Evolutionary conservation across 1,284 basidiomycete genomes (phyloP).

Genomic region (Austroboletus novae-zelandiae): DNA sequence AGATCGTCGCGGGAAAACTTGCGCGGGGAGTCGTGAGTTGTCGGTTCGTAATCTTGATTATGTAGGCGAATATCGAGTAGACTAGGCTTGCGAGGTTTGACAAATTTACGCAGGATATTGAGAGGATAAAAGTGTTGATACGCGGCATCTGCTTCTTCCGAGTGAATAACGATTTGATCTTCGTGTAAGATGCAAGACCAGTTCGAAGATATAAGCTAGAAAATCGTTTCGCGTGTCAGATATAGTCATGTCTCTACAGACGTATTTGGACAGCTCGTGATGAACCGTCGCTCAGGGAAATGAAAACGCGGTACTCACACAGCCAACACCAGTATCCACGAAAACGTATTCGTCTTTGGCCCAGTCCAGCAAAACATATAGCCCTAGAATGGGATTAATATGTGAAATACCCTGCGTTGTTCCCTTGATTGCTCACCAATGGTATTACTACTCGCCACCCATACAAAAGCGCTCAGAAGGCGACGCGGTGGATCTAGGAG

Average conservation of each 20-base stretch:
- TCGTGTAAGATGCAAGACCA: constrained; percentile 70
- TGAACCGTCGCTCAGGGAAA: constrained; percentile 4
- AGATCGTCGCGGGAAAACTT: constrained; percentile 20
- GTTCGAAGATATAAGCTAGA: constrained; percentile 58
- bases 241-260: background rate
- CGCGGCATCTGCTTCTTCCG: constrained; percentile 45
- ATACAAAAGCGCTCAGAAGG: constrained; percentile 66
- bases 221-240: constrained; percentile 8
- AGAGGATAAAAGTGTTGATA: constrained; percentile 36
- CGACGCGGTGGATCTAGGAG: constrained; percentile 62
- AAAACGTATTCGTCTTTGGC: constrained; percentile 61
- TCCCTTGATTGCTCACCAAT: constrained; percentile 21
- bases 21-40: constrained; percentile 4
- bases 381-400: constrained; percentile 41
- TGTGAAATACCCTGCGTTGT: constrained; percentile 26
- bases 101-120: constrained; percentile 22
- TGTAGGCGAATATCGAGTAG: constrained; percentile 15
- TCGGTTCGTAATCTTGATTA: constrained; percentile 5
- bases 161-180: constrained; percentile 66
- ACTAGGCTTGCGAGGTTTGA: constrained; percentile 23
- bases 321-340: constrained; percentile 68
- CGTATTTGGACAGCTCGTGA: constrained; percentile 2
- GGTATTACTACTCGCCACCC: constrained; percentile 45
- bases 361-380: constrained; percentile 70
- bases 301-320: constrained; percentile 46